Evolutionary conservation across 2,329 filamentous ascomycete genomes (phyloP), one percentile per base, ranked within the genome.

Genomic region (Diaporthe aspalathi): DNA sequence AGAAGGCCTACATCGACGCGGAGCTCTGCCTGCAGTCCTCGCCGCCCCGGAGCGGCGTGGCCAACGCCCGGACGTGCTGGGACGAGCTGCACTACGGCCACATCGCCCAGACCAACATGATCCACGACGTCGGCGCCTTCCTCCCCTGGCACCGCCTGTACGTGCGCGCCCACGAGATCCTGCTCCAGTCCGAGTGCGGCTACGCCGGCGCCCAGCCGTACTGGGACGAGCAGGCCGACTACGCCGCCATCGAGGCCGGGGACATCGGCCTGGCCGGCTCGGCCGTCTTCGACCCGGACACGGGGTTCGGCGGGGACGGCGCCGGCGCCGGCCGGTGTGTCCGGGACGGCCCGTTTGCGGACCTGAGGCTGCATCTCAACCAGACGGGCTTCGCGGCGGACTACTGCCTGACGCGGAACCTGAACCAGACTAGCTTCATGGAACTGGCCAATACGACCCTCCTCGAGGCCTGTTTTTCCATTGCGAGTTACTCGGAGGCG

Each of bases 101-200:
- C 38, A 53, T 54, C 11, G 52, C 62, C 27, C 75, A 75, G 14
- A 77, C 53, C 22, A 65, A 53, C 47, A 63, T 53, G 14, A 75
- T 76, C 35, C 75, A 76, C 70, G 75, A 71, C 43, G 73, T 76
- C n/a, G 75, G 74, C 24, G 66, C 75, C 54, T 82, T 83, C 72
- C 77, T 82, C 27, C 80, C 80, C 1, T 82, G 77, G 76, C 81
- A 83, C 72, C 78, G 80, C 11, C 78, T 76, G 38, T 76, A 77
- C 66, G 71, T 80, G 17, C 73, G 77, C 29, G 70, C 78, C 9
- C 79, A 81, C 67, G 80, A 82, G 68, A 24, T 73, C 20, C 71
- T 76, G 0, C 74, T 82, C 1, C 74, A 76, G 27, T 75, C 67
- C 1, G 76, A 79, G 63, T 82, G 81, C 68, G 75, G 75, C 60